Base-by-base conservation (phyloP, 2,329 filamentous ascomycete species). In the Neonectria hederae region DNA sequence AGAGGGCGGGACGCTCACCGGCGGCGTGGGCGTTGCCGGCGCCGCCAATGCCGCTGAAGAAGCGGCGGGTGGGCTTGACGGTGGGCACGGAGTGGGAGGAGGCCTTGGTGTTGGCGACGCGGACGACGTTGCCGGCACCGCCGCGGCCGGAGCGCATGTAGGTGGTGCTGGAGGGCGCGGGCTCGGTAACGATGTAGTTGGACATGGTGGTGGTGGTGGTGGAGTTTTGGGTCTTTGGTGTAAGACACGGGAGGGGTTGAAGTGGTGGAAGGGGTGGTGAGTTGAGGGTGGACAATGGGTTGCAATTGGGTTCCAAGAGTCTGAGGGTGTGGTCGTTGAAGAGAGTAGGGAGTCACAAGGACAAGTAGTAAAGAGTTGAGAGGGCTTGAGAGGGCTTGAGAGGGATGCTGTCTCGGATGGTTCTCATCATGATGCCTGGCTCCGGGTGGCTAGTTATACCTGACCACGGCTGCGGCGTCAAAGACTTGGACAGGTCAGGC, bases 31-130 rank as follows among this genome's bases (percentile, higher is more conserved):
- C 75, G 80, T 91, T 92, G 73, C 89, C 89, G 2, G 88, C 89
- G 62, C 89, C 89, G 70, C 89, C 89, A 62, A 89, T 87, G 71
- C 89, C 89, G 11, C 85, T 85, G 80, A 88, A 86, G 83, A 90
- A 90, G 79, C 84, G 83, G 63, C 81, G 77, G 46, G 81, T 79
- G 32, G 74, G 61, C 3, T 71, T 66, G 68, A 74, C 65, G 74
- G 77, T 62, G 71, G 78, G 80, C 82, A 83, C 79, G 52, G 84
- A 74, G 74, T 83, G 83, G 73, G 87, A 77, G 14, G 77, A 59
- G 21, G 77, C 19, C 56, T 69, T 66, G 45, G 81, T 79, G 54
- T 80, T 81, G 19, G 82, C 78, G 13, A 82, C 80, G 61, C 83
- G 84, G 77, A 84, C 83, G 75, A 81, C 83, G 81, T 88, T 88